These are phyloP conservation scores for Wallacemonas sp. DNA, from an alignment of 208 protist genomes.

Conservation along the genomic window DNA sequence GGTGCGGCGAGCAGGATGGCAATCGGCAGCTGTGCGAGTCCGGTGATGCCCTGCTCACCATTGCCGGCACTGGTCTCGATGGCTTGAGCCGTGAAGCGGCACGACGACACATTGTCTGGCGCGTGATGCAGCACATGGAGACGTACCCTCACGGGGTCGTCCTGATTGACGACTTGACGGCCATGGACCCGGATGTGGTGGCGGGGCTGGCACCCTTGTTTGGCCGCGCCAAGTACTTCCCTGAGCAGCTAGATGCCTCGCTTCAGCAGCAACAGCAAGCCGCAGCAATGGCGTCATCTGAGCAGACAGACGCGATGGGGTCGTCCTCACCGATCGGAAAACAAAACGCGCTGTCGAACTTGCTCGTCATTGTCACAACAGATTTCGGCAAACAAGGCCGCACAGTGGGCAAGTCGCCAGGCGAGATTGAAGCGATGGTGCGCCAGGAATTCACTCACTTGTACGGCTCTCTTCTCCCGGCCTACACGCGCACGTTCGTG, in stretches of 20 bases:
- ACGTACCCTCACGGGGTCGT: conserved; percentile 79
- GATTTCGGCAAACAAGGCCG: conserved; percentile 84
- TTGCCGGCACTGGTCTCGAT: conserved; percentile 49
- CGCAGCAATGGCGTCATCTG: background rate
- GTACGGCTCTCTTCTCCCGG: conserved; percentile 65
- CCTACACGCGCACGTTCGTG: conserved; percentile 63
- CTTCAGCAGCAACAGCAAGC: background rate
- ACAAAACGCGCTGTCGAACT: conserved; percentile 41
- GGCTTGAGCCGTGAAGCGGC: conserved; percentile 6
- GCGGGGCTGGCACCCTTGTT: conserved; percentile 62
- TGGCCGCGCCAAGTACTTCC: conserved; percentile 62
- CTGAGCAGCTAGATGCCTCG: conserved; percentile 42
- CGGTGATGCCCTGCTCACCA: conserved; percentile 66
- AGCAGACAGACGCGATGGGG: background rate
- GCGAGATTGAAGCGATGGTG: conserved; percentile 64
- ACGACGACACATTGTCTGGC: conserved; percentile 36
- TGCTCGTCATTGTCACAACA: conserved; percentile 76
- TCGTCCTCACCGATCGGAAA: background rate
- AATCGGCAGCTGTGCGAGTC: conserved; percentile 38
- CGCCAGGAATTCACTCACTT: conserved; percentile 56
- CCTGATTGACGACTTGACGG: conserved; percentile 73
- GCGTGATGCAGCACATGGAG: conserved; percentile 41
- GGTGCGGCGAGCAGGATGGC: conserved; percentile 22
- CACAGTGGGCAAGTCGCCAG: conserved; percentile 57
- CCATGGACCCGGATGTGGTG: conserved; percentile 58